Conservation (phyloP, 2,329 filamentous ascomycete genomes). For the Diaporthe citri region DNA sequence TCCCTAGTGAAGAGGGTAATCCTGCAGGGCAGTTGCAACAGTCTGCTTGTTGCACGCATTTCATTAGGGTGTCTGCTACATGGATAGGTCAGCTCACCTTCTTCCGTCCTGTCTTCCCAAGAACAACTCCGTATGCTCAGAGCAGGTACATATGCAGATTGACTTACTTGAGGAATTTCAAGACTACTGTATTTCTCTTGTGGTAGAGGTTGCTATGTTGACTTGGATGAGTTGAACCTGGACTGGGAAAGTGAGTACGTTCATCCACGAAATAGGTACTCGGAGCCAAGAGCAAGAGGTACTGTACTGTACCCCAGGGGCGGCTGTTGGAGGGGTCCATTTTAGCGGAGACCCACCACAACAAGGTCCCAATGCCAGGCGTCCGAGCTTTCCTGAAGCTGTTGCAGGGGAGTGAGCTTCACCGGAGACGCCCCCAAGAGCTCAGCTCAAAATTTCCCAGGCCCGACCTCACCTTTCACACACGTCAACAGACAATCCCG, state of each 20-base stretch:
- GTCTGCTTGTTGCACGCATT: constrained; percentile 65
- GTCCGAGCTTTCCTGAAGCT: constrained; percentile 32
- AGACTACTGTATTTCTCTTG: not conserved
- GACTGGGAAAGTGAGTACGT: not conserved
- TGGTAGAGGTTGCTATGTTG: too few relatives aligned
- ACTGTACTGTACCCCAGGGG: not conserved
- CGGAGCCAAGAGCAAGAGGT: not conserved
- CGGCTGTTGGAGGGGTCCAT: constrained; percentile 21
- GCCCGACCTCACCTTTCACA: constrained; percentile 21
- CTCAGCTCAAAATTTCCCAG: constrained; percentile 35
- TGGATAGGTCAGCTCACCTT: not conserved
- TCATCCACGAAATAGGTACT: not conserved
- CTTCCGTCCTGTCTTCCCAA: too few relatives aligned
- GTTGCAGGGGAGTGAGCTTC: constrained; percentile 37
- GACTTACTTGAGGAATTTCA: not conserved
- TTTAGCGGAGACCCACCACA: constrained; percentile 28
- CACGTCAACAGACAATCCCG: constrained; percentile 16
- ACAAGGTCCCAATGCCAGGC: not conserved
- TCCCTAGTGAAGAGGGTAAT: constrained; percentile 82
- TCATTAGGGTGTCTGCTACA: not conserved
- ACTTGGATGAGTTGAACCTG: not conserved
- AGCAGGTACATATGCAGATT: not conserved
- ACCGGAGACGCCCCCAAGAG: not conserved
- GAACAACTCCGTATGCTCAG: not conserved
- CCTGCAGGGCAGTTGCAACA: constrained; percentile 67